Percentiles rank a stretch among this genome's conserved stretches.
phyloP scores from a whole-genome alignment of 345 rosid species.

The Salix koriyanagi region DNA sequence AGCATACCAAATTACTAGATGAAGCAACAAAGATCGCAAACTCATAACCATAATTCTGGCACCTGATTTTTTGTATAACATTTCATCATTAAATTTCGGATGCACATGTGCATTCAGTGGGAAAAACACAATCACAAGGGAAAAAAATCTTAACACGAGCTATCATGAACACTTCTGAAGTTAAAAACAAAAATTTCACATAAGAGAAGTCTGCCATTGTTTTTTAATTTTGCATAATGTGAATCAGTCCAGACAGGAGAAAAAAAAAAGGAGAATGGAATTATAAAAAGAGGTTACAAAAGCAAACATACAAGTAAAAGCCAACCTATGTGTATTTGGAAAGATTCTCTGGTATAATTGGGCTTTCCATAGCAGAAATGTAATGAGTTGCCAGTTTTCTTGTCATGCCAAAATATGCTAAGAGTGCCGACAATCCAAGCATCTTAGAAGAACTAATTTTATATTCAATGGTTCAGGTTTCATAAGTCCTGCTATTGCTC shows the following conservation, averaged over 20 bases:
- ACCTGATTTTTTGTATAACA: background rate
- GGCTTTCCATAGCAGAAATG: background rate
- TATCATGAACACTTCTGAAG: background rate
- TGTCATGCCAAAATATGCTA: background rate
- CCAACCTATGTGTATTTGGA: background rate
- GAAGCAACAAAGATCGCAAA: background rate
- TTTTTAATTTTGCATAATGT: background rate
- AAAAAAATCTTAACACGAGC: background rate
- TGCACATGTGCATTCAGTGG: background rate
- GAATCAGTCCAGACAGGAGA: background rate
- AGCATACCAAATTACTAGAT: background rate
- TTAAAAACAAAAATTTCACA: background rate
- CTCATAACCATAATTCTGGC: background rate
- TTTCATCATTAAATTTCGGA: background rate
- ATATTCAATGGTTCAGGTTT: background rate
- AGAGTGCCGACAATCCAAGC: background rate
- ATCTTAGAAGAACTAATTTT: background rate
- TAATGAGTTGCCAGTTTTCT: background rate
- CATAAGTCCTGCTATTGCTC: background rate
- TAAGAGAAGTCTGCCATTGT: background rate
- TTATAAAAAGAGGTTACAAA: background rate
- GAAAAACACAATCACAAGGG: background rate
- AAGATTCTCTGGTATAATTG: background rate
- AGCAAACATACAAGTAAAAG: background rate
- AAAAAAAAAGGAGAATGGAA: background rate